Percentiles rank a stretch among this genome's conserved stretches.
Conservation (phyloP, 1,284 basidiomycete species). For the Ustilago lituana region DNA sequence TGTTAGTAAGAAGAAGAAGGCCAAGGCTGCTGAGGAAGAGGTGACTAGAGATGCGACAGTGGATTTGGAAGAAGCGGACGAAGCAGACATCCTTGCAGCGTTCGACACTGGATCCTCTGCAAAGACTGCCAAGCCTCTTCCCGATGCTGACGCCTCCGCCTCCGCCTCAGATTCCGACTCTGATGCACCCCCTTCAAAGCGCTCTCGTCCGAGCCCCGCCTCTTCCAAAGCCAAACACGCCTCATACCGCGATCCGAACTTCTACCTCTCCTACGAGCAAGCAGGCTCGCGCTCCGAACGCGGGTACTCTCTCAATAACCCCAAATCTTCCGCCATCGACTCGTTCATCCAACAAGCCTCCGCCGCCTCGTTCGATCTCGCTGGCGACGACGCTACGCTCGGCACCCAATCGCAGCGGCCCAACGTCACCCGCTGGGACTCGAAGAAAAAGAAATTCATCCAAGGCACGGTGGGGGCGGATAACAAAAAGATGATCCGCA, state of each 20-base stretch:
- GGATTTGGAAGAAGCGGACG: conserved; percentile 73
- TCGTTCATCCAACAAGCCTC: conserved; percentile 86
- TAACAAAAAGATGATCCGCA: conserved; percentile 92
- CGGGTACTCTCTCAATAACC: conserved; percentile 70
- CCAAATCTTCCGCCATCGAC: conserved; percentile 73
- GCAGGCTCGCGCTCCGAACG: conserved; percentile 85
- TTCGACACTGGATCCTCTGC: conserved; percentile 36
- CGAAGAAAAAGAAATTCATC: conserved; percentile 94
- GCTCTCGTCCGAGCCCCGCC: conserved; percentile 5
- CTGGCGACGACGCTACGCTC: conserved; percentile 74
- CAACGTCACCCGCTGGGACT: conserved; percentile 83
- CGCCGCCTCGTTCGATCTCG: conserved; percentile 82
- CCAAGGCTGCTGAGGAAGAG: conserved; percentile 37
- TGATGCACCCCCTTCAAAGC: conserved; percentile 58
- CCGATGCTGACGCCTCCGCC: conserved; percentile 66
- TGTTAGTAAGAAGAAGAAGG: conserved; percentile 46
- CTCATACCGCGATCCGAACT: conserved; percentile 80
- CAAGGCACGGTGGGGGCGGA: conserved; percentile 85
- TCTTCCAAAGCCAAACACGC: conserved; percentile 36
- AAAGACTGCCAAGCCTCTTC: not conserved
- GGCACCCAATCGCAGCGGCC: conserved; percentile 63
- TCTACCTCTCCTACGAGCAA: conserved; percentile 91
- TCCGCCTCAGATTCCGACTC: conserved; percentile 68
- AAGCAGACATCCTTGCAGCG: conserved; percentile 45
- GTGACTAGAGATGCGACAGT: conserved; percentile 67